Percentiles rank a stretch among this genome's conserved stretches.
Conservation (phyloP, 371 early-diverging fungal species). For the Circinella umbellata region DNA sequence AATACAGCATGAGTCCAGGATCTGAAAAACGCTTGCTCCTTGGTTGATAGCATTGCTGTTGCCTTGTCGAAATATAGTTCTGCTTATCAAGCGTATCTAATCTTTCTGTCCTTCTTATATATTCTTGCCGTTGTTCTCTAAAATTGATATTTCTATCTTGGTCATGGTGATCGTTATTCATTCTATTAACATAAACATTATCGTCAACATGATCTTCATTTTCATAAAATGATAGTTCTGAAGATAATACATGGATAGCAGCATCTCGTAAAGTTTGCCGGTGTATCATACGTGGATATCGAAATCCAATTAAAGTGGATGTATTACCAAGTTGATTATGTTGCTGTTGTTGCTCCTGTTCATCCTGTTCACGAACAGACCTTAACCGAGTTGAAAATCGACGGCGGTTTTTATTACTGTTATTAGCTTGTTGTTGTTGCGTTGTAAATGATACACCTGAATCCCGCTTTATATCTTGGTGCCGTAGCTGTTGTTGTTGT, state of each 20-base stretch:
- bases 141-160: not conserved
- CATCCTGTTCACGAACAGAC: constrained; percentile 3
- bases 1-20: constrained; percentile 1
- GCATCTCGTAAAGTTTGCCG: constrained; percentile 23
- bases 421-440: constrained; percentile 4
- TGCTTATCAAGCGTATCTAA: not conserved
- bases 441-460: constrained; percentile 10
- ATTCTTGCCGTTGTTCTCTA: not conserved
- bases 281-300: constrained; percentile 27
- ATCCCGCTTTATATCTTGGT: constrained; percentile 6
- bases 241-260: constrained; percentile 20
- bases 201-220: not conserved
- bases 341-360: not conserved
- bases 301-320: constrained; percentile 17
- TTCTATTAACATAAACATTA: not conserved
- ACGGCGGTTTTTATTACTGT: not conserved
- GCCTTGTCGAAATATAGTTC: not conserved
- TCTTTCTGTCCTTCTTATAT: not conserved
- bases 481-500: not conserved
- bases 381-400: not conserved
- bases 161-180: constrained; percentile 1
- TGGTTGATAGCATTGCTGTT: not conserved
- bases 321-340: not conserved
- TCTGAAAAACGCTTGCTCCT: constrained; percentile 14
- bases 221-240: constrained; percentile 11